phyloP scores from a whole-genome alignment of 495 filamentous ascomycete genomes.

The Penicillium longicatenatum region DNA sequence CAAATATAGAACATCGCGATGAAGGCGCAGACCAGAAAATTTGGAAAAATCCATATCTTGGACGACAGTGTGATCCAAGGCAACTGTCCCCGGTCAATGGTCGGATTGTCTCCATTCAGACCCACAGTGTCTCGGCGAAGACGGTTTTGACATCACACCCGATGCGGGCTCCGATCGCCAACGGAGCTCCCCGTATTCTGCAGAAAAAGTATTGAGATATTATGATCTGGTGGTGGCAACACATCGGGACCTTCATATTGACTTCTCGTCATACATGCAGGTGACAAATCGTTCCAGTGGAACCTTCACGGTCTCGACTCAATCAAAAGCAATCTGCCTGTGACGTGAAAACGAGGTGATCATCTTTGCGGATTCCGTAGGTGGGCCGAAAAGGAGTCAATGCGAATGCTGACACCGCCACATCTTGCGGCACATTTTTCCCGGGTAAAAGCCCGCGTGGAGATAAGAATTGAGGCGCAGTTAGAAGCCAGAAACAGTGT shows the following conservation, averaged over 20 bases:
- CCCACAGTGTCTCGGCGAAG: slow-evolving; percentile 17
- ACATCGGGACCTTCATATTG: neutral
- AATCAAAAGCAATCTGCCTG: slow-evolving; percentile 10
- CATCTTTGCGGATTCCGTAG: slow-evolving; percentile 8
- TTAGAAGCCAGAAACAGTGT: neutral
- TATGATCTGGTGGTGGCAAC: neutral
- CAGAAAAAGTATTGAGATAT: neutral
- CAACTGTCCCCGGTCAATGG: slow-evolving; percentile 1
- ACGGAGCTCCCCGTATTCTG: neutral
- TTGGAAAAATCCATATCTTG: neutral
- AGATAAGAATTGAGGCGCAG: neutral
- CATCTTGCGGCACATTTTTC: neutral
- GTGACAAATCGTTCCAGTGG: neutral
- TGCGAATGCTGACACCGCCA: slow-evolving; percentile 1
- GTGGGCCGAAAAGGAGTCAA: neutral
- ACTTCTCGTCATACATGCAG: neutral
- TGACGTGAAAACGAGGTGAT: slow-evolving; percentile 16
- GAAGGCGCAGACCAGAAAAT: neutral
- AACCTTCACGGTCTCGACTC: neutral
- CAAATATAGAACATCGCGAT: neutral
- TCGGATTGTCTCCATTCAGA: neutral
- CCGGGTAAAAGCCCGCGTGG: neutral
- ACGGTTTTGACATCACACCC: slow-evolving; percentile 14
- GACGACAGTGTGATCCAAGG: slow-evolving; percentile 7
- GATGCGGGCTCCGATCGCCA: neutral